phyloP scores from a whole-genome alignment of 129 eudicot genomes.

The Pseudognaphalium luteoalbum region DNA sequence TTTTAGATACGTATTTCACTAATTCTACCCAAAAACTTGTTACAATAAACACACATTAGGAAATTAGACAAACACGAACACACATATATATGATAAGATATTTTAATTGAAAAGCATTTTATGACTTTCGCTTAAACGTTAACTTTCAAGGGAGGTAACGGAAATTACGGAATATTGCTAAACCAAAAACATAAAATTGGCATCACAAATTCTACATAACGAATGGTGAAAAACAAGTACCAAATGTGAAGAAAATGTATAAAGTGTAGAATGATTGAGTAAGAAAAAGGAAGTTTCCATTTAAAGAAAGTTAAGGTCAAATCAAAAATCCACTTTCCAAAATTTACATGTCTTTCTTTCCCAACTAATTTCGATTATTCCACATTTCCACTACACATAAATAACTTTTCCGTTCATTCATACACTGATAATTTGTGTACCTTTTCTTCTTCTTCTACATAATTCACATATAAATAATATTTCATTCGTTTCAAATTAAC shows the following conservation, averaged over 20 bases:
- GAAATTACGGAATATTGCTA: no score
- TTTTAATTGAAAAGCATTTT: slow-evolving; percentile 18
- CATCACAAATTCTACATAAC: slow-evolving; percentile 16
- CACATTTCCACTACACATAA: no score
- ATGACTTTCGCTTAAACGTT: slow-evolving; percentile 21
- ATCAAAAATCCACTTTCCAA: slow-evolving; percentile 2
- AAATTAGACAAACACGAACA: no score
- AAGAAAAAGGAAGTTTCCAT: slow-evolving; percentile 22
- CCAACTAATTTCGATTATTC: neutral
- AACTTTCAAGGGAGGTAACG: slow-evolving; percentile 31
- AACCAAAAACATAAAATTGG: no score
- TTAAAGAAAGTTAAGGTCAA: slow-evolving; percentile 15
- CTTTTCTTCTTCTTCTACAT: no score
- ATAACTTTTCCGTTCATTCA: neutral
- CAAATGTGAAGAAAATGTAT: slow-evolving; percentile 12
- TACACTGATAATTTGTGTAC: neutral
- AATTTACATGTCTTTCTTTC: slow-evolving; percentile 7
- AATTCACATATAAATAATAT: no score
- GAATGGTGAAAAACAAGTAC: neutral
- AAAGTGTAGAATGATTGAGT: slow-evolving; percentile 28
- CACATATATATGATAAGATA: neutral
- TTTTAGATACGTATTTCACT: no score
- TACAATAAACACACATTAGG: no score
- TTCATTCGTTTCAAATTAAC: no score
- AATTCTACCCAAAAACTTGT: no score